These are phyloP conservation scores for Beauveria asiatica DNA, from an alignment of 2,329 filamentous ascomycete species.

Conservation along the genomic window DNA sequence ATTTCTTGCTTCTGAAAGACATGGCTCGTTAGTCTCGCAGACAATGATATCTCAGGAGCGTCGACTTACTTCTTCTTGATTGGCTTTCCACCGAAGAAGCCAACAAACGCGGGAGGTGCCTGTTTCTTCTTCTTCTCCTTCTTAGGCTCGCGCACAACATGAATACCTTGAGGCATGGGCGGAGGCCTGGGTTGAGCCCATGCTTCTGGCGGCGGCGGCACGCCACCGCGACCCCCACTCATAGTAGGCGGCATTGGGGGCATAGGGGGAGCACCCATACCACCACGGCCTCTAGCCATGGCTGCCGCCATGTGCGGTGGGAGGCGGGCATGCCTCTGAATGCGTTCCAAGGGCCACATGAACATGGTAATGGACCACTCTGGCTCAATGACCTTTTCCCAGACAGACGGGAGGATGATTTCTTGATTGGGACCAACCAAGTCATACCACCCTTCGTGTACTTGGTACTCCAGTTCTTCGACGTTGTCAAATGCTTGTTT, in stretches of 20 bases:
- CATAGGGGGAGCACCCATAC: background rate
- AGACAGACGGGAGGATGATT: slow-evolving; percentile 69
- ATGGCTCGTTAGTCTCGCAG: background rate
- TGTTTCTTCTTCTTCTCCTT: slow-evolving; percentile 19
- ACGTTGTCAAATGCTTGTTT: slow-evolving; percentile 77
- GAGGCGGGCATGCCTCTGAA: background rate
- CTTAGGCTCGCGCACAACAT: slow-evolving; percentile 16
- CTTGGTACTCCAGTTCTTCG: slow-evolving; percentile 65
- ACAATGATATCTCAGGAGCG: background rate
- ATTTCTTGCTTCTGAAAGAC: slow-evolving; percentile 3
- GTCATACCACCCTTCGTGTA: slow-evolving; percentile 72
- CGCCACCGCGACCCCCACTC: slow-evolving; percentile 9
- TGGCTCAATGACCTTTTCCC: slow-evolving; percentile 73
- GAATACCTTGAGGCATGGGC: slow-evolving; percentile 14
- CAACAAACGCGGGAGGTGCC: slow-evolving; percentile 14
- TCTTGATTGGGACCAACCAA: slow-evolving; percentile 70
- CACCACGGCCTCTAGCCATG: slow-evolving; percentile 9
- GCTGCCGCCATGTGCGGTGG: background rate
- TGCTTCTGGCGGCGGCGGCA: slow-evolving; percentile 15
- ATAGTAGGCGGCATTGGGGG: background rate
- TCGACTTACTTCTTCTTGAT: slow-evolving; percentile 24
- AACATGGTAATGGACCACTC: slow-evolving; percentile 50
- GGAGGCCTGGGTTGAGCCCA: slow-evolving; percentile 11
- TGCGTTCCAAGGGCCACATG: slow-evolving; percentile 47
- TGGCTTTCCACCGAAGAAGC: slow-evolving; percentile 21